Evolutionary conservation across 2,329 filamentous ascomycete species (phyloP), one percentile per base, ranked within the genome.

Genomic region (Didymella sp.): DNA sequence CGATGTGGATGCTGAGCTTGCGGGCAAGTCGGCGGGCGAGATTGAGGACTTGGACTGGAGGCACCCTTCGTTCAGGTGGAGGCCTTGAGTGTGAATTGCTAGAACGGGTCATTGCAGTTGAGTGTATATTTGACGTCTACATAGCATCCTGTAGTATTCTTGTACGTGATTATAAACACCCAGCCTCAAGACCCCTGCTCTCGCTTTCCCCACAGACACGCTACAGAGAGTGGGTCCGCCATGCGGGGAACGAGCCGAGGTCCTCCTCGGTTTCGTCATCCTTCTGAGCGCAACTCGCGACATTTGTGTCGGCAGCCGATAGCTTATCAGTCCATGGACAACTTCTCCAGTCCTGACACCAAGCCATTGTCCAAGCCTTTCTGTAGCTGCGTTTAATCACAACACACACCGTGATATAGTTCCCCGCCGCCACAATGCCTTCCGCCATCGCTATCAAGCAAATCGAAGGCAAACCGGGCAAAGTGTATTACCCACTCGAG

Each of bases 401-500:
- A n/a, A 19, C 8, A 28, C 31, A 43, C 38, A 19, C 24, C 28
- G 38, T 28, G 12, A 9, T 15, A 13, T 8, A 12, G n/a, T 19
- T 19, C 5, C 11, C 19, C 28, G 2, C 43, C 25, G 7, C 27
- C 40, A 63, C 51, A 24, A 83, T 82, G 80, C 81, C 81, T 43
- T 79, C 79, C 59, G 82, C 84, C 56, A 83, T 92, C 51, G 83
- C 84, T 24, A 81, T 93, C 61, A 82, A 87, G 68, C 83, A 91
- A 64, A 80, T 89, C 48, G 89, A 92, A 64, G 91, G 90, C 67
- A 94, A 93, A 79, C 92, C 92, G 8, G 92, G 92, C 56, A 81
- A 93, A 76, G 93, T 96, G 62, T 96, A 94, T 79, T 92, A 93
- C 70, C 89, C 90, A 1, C 76, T 82, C 9, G 72, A 75, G 28